Percentiles rank a stretch among this genome's conserved stretches.
Conservation (phyloP, 371 early-diverging fungal genomes). For the Chytridium lagenaria region DNA sequence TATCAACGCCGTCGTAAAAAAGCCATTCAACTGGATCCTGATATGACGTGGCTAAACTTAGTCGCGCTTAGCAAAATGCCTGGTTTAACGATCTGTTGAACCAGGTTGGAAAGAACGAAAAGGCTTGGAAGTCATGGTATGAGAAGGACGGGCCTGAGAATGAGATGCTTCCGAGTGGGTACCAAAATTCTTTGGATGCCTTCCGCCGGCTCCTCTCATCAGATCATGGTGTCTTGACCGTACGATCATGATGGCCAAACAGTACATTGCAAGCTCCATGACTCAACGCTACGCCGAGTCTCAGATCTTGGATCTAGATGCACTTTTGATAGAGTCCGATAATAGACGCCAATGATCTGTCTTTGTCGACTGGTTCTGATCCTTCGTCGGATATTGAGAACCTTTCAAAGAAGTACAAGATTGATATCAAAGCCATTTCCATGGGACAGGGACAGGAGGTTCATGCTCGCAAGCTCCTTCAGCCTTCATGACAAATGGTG, state of each 20-base stretch:
- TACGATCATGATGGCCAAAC: slow-evolving; percentile 62
- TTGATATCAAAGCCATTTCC: slow-evolving; percentile 67
- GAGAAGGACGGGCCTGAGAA: slow-evolving; percentile 68
- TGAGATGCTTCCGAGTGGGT: slow-evolving; percentile 61
- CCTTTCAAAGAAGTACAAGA: slow-evolving; percentile 63
- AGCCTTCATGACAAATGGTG: slow-evolving; percentile 64
- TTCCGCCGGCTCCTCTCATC: slow-evolving; percentile 61
- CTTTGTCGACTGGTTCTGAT: slow-evolving; percentile 64
- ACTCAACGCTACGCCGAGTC: slow-evolving; percentile 58
- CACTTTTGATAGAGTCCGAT: slow-evolving; percentile 60
- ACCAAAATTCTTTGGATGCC: slow-evolving; percentile 60
- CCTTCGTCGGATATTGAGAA: slow-evolving; percentile 68
- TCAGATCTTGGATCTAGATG: slow-evolving; percentile 65
- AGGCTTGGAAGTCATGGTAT: slow-evolving; percentile 67
- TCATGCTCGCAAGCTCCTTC: slow-evolving; percentile 64
- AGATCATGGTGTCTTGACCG: slow-evolving; percentile 66
- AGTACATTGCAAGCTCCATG: slow-evolving; percentile 64
- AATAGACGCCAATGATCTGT: slow-evolving; percentile 70
- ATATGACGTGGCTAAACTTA: slow-evolving; percentile 68
- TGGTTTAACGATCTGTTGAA: slow-evolving; percentile 64
- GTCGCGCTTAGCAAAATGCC: slow-evolving; percentile 65
- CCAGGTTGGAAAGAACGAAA: slow-evolving; percentile 68
- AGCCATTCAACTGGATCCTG: slow-evolving; percentile 71
- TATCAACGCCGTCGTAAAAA: slow-evolving; percentile 65
- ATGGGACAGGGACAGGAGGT: slow-evolving; percentile 74